phyloP scores from a whole-genome alignment of 805 yeast species.

The Myxozyma nipponensis region DNA sequence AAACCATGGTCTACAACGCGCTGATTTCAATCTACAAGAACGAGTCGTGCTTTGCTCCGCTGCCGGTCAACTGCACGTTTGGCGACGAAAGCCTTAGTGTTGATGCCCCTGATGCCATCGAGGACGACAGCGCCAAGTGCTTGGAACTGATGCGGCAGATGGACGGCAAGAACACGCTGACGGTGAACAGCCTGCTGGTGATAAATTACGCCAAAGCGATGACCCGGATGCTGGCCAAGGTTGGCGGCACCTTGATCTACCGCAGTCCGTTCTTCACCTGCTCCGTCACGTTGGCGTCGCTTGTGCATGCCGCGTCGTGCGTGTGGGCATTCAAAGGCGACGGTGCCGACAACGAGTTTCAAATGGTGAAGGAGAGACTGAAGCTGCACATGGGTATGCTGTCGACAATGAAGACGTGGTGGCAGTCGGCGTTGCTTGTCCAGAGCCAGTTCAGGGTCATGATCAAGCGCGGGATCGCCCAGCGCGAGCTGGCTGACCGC shows the following conservation, averaged over 20 bases:
- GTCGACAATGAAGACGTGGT: constrained; percentile 6
- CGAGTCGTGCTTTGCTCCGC: constrained; percentile 12
- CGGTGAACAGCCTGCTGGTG: constrained; percentile 9
- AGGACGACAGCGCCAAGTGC: background rate
- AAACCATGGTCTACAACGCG: constrained; percentile 8
- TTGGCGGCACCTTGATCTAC: background rate
- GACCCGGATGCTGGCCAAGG: constrained; percentile 2
- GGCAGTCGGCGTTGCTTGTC: constrained; percentile 13
- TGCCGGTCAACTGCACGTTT: constrained; percentile 1
- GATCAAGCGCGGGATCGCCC: constrained; percentile 9
- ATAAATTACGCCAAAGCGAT: constrained; percentile 11
- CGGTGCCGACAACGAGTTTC: background rate
- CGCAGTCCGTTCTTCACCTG: constrained; percentile 22
- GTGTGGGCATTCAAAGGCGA: constrained; percentile 15
- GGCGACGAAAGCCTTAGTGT: background rate
- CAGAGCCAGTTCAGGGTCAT: constrained; percentile 10
- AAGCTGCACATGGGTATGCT: constrained; percentile 10
- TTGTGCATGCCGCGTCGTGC: constrained; percentile 13
- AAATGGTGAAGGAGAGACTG: constrained; percentile 10
- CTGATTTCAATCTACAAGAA: constrained; percentile 9
- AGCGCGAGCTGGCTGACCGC: constrained; percentile 4
- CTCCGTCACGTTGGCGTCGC: constrained; percentile 6
- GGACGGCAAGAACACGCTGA: background rate
- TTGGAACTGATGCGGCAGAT: background rate
- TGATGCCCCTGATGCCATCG: background rate